Percentiles rank a stretch among this genome's conserved stretches.
These are phyloP conservation scores for Ophiostoma montium DNA, from an alignment of 2,329 filamentous ascomycete species.

Conservation along the genomic window DNA sequence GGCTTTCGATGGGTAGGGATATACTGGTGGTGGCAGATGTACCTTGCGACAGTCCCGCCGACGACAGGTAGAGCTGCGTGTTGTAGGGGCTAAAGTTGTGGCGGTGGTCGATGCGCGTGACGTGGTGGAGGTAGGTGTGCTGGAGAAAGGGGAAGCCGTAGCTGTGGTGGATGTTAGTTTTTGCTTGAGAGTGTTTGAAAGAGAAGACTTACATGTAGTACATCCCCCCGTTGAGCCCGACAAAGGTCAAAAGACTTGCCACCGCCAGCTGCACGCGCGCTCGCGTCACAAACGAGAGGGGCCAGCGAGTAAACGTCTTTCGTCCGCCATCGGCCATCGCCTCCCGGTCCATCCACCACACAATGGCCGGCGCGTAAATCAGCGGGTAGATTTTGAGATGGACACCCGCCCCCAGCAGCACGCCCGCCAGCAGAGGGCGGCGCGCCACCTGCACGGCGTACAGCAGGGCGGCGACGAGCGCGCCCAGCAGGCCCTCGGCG, in stretches of 20 bases:
- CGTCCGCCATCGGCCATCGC: too few relatives aligned
- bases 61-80: constrained; percentile 74
- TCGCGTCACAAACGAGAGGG: constrained; percentile 40
- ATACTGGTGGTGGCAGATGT: constrained; percentile 16
- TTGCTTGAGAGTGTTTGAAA: constrained; percentile 5
- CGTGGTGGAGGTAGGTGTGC: constrained; percentile 87
- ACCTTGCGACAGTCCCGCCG: too few relatives aligned
- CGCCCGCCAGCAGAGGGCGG: constrained; percentile 50
- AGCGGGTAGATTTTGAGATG: constrained; percentile 99
- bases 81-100: constrained; percentile 99
- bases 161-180: constrained; percentile 25
- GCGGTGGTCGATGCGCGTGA: constrained; percentile 85
- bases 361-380: constrained; percentile 71
- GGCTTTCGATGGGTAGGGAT: constrained; percentile 46
- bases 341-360: constrained; percentile 64
- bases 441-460: constrained; percentile 58
- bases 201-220: constrained; percentile 45
- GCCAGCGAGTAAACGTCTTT: constrained; percentile 5
- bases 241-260: constrained; percentile 59
- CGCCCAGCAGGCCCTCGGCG: constrained; percentile 78
- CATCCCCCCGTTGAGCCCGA: constrained; percentile 63
- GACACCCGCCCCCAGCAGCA: constrained; percentile 67
- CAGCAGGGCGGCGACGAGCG: constrained; percentile 67
- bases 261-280: constrained; percentile 43
- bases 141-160: constrained; percentile 72